Base-by-base conservation (phyloP, 2,329 filamentous ascomycete species). In the Fusarium sp. region DNA sequence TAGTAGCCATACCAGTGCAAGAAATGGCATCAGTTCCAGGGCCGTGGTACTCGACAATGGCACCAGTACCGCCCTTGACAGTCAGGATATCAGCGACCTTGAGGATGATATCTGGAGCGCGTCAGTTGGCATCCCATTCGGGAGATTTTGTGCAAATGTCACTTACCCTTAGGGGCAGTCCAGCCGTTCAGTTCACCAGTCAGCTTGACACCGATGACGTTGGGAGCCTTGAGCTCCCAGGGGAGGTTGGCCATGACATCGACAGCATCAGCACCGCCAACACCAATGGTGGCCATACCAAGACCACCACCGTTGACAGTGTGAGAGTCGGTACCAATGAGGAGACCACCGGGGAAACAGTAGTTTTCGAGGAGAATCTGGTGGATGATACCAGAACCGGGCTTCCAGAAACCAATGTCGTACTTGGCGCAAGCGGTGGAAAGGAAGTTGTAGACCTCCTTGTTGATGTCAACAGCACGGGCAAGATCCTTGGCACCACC, bases 391-490 rank as follows among this genome's bases (percentile, higher is more conserved):
- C 95, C 95, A 76, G 94, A 97, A 71, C 95, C 95, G 67, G 95
- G 95, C 79, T 87, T 92, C 95, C 95, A 99, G 89, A 98, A 98
- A 84, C 95, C 95, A 78, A 98, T 98, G 86, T 98, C 94, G 86
- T 98, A 99, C 85, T 98, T 99, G 75, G 93, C 93, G 78, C 94
- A 98, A 67, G 94, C 91, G 64, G 89, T 88, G 61, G 93, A 87
- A 75, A 99, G 82, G 86, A 99, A 99, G 81, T 98, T 91, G 82
- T 98, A 99, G 71, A 99, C 95, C 80, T 98, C 94, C 86, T 96
- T 96, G 89, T 98, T 98, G 82, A 97, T 97, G 71, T 88, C 86
- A 74, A 94, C 84, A 72, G 95, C 95, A 73, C 94, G 88, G 61
- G 87, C 90, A 78, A 98, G 83, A 90, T 99, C 95, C 87, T 97